Evolutionary conservation across 2,329 filamentous ascomycete species (phyloP).

Genomic region (Trichoderma sp.): DNA sequence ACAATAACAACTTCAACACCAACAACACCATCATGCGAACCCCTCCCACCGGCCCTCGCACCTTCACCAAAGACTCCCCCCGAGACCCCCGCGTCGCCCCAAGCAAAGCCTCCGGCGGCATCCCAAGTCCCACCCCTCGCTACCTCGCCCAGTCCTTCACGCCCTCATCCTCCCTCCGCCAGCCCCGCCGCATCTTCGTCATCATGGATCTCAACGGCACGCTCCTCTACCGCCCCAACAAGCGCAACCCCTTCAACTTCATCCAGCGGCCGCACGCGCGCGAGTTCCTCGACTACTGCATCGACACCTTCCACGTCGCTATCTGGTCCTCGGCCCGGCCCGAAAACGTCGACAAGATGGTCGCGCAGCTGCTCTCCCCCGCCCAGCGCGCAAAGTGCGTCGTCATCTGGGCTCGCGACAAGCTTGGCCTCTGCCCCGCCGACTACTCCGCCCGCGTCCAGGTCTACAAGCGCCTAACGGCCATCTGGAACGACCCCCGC

Average conservation of each 20-base stretch:
- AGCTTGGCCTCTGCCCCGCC: constrained; percentile 64
- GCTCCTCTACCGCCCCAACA: constrained; percentile 71
- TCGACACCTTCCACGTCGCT: constrained; percentile 76
- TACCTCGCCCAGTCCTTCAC: constrained; percentile 64
- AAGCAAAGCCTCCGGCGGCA: constrained; percentile 54
- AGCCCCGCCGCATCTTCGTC: constrained; percentile 70
- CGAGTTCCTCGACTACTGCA: constrained; percentile 72
- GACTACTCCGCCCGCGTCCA: constrained; percentile 76
- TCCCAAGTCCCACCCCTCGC: constrained; percentile 61
- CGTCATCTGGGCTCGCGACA: constrained; percentile 78
- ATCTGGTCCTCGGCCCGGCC: constrained; percentile 88
- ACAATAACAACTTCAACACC: background rate
- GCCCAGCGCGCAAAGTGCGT: constrained; percentile 60
- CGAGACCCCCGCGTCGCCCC: constrained; percentile 32
- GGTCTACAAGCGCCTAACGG: constrained; percentile 83
- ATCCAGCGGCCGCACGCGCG: constrained; percentile 68
- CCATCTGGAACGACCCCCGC: constrained; percentile 65
- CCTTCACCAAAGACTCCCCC: background rate
- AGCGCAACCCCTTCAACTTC: constrained; percentile 55
- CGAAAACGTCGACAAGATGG: constrained; percentile 71
- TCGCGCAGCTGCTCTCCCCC: constrained; percentile 63
- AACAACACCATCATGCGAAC: background rate
- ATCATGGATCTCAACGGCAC: constrained; percentile 95
- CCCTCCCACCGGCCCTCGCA: background rate
- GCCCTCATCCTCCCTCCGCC: constrained; percentile 46